Evolutionary conservation across 768 basidiomycete species (phyloP), one percentile per base, ranked within the genome.

Genomic region (Dentipellis fragilis): DNA sequence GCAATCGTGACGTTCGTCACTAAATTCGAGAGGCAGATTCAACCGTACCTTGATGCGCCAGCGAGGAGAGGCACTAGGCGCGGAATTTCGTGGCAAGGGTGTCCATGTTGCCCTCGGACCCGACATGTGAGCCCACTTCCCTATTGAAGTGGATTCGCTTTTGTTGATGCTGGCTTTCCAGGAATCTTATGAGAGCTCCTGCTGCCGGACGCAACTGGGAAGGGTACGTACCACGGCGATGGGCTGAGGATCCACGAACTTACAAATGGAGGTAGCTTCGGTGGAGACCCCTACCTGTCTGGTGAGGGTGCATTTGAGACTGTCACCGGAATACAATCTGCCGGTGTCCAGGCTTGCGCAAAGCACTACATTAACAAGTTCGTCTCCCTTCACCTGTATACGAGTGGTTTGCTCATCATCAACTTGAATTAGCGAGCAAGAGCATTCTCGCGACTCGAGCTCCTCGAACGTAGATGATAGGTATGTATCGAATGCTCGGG

Each of bases 1-100:
- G 17, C 1, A n/a, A 17, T 48, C 10, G n/a, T n/a, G 46, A 6
- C 3, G 0, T 12, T 14, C 21, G 5, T 37, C 39, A 3, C 19
- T 29, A 34, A 21, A 14, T 56, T 19, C 14, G 5, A 7, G 17
- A 9, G 39, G 12, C 40, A 62, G 60, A 19, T 81, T 79, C 63
- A 80, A 85, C 65, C 73, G 78, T 29, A 73, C 82, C 36, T 68
- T 88, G 9, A 85, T 87, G 73, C 76, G 80, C 51, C 73, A 75
- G 37, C 73, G 86, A 48, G 86, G 82, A 4, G 69, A 72, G 3
- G 84, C 84, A 0, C 69, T 89, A 58, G 87, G 80, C 3, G 71
- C 79, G 54, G 87, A 90, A 65, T 84, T 80, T 65, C 69, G 78
- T n/a, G 81, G 75, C 11, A 84, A 86, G 66, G 88, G 88, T 21